These are phyloP conservation scores for Boletus rubroflammeus DNA, from an alignment of 768 basidiomycete species.

Conservation along the genomic window DNA sequence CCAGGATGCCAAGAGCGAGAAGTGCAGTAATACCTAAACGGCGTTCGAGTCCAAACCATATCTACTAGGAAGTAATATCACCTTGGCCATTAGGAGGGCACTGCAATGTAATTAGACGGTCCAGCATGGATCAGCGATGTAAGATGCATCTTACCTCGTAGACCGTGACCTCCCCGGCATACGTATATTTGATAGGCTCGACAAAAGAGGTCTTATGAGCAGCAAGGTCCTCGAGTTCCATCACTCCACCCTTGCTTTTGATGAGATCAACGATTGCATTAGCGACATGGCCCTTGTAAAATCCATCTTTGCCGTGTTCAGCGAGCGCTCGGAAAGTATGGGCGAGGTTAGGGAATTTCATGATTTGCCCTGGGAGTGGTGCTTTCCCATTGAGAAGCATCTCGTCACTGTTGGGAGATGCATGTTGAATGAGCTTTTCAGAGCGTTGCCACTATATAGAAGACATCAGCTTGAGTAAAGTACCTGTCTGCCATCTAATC, in stretches of 20 bases:
- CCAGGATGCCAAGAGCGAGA: slow-evolving; percentile 89
- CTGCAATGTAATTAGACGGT: slow-evolving; percentile 34
- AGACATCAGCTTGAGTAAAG: slow-evolving; percentile 2
- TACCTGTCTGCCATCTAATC: slow-evolving; percentile 12
- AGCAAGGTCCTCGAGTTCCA: slow-evolving; percentile 94
- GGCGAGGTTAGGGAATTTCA: slow-evolving; percentile 78
- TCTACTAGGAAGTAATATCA: slow-evolving; percentile 3
- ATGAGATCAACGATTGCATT: slow-evolving; percentile 86
- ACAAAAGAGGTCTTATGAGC: slow-evolving; percentile 75
- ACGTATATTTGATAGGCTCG: slow-evolving; percentile 90
- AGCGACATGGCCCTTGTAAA: slow-evolving; percentile 90
- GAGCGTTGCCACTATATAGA: slow-evolving; percentile 42
- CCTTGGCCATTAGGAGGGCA: slow-evolving; percentile 98
- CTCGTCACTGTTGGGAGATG: slow-evolving; percentile 81
- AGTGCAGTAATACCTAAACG: slow-evolving; percentile 79
- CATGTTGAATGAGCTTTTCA: slow-evolving; percentile 69
- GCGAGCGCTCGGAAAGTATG: slow-evolving; percentile 79
- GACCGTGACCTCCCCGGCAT: slow-evolving; percentile 78
- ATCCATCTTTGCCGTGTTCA: slow-evolving; percentile 83
- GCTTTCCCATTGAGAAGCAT: slow-evolving; percentile 85
- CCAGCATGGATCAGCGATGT: neutral
- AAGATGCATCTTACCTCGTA: slow-evolving; percentile 65
- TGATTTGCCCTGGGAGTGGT: slow-evolving; percentile 81
- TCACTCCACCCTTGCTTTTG: slow-evolving; percentile 82
- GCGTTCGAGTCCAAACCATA: neutral